Percentiles rank a stretch among this genome's conserved stretches.
Evolutionary conservation across 345 rosid species (phyloP).

Genomic region (Aegle marmelos): DNA sequence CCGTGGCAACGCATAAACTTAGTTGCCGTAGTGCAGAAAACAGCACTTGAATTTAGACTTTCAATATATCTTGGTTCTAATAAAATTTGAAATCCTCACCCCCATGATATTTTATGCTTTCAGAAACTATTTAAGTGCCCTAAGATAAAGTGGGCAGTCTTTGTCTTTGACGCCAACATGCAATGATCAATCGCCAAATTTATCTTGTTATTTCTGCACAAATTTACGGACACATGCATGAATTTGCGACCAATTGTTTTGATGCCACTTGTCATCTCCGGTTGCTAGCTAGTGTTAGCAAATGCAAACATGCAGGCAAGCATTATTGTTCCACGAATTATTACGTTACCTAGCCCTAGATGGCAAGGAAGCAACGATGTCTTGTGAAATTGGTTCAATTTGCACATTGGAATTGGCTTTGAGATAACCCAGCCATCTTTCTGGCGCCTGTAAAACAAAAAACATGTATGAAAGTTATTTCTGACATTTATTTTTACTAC

Average conservation of each 20-base stretch:
- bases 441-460: no score
- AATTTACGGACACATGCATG: slow-evolving; percentile 4
- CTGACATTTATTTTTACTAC: no score
- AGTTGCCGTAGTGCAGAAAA: no score
- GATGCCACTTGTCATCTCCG: not conserved
- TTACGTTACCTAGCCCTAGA: not conserved
- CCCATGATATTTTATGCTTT: no score
- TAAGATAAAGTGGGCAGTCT: slow-evolving; percentile 9
- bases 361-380: slow-evolving; percentile 9
- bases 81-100: no score
- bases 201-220: not conserved
- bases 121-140: not conserved
- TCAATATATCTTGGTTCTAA: no score
- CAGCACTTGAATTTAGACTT: no score
- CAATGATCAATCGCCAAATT: not conserved
- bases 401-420: not conserved
- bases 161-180: slow-evolving; percentile 6
- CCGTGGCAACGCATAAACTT: no score
- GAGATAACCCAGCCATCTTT: not conserved
- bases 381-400: not conserved
- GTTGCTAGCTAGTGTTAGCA: not conserved
- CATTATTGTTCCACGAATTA: not conserved
- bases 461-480: no score
- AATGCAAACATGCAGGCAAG: not conserved
- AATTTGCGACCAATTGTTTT: not conserved